Conservation (phyloP, 1,284 basidiomycete genomes). For the Puccinia hordei region DNA sequence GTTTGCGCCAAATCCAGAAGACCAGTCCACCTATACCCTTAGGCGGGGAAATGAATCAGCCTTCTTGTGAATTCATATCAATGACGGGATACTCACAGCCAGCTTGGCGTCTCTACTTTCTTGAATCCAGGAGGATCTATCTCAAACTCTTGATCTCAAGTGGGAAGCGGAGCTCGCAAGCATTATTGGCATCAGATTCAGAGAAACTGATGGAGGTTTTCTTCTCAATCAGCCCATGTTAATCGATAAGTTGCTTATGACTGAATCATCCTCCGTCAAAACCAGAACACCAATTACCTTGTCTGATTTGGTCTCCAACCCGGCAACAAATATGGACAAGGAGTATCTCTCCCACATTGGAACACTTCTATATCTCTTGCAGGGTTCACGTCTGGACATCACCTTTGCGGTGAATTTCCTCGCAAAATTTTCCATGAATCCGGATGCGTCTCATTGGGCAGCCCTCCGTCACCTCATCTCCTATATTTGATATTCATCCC, state of each 20-base stretch:
- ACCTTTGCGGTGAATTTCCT: too few relatives aligned
- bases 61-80: slow-evolving; percentile 13
- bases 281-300: neutral
- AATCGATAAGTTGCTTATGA: neutral
- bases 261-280: neutral
- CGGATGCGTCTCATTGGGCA: neutral
- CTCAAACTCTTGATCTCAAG: neutral
- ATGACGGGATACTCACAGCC: slow-evolving; percentile 10
- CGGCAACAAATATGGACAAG: neutral
- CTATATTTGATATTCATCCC: neutral
- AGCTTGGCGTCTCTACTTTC: neutral
- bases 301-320: neutral
- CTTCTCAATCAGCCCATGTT: neutral
- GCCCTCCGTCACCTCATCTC: slow-evolving; percentile 8
- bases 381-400: slow-evolving; percentile 11
- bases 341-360: too few relatives aligned
- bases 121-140: neutral
- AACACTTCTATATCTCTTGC: neutral
- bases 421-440: too few relatives aligned
- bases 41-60: neutral
- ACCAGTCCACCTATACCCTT: neutral
- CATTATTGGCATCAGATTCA: too few relatives aligned
- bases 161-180: slow-evolving; percentile 4
- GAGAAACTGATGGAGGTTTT: neutral
- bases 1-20: neutral